These are phyloP conservation scores for Stentor roeselii DNA, from an alignment of 73 alveolate species.

Conservation along the genomic window DNA sequence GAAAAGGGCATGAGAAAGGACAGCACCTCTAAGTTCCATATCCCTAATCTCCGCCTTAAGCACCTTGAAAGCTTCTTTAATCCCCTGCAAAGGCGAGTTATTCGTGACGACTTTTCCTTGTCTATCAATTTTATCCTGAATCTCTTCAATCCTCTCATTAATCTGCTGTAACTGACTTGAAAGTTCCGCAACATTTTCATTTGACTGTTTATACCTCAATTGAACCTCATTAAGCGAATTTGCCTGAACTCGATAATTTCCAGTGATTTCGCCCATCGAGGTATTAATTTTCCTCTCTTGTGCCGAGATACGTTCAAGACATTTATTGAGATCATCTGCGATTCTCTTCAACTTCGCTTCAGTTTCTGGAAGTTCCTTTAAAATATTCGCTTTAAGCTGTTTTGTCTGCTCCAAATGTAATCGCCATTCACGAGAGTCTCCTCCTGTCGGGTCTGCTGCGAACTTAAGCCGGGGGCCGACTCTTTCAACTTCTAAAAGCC, in stretches of 20 bases:
- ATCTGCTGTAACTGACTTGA: constrained; percentile 43
- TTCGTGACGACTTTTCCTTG: constrained; percentile 48
- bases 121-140: constrained; percentile 40
- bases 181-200: constrained; percentile 52
- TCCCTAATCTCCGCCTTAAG: constrained; percentile 49
- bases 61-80: constrained; percentile 48
- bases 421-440: constrained; percentile 64
- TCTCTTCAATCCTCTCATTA: constrained; percentile 43
- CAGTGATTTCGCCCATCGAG: constrained; percentile 53
- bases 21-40: constrained; percentile 63
- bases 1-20: constrained; percentile 53
- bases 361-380: constrained; percentile 48
- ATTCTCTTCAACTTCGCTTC: constrained; percentile 46
- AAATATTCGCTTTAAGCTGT: constrained; percentile 46
- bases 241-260: constrained; percentile 57
- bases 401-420: constrained; percentile 61
- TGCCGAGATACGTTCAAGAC: constrained; percentile 50
- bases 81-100: constrained; percentile 51
- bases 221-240: constrained; percentile 36
- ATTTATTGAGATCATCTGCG: constrained; percentile 57
- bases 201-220: constrained; percentile 32
- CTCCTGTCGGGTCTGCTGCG: constrained; percentile 29
- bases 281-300: constrained; percentile 46
- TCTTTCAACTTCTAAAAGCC: constrained; percentile 69
- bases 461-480: constrained; percentile 61